phyloP scores from a whole-genome alignment of 140 eudicot species.

The Anethum foeniculum region DNA sequence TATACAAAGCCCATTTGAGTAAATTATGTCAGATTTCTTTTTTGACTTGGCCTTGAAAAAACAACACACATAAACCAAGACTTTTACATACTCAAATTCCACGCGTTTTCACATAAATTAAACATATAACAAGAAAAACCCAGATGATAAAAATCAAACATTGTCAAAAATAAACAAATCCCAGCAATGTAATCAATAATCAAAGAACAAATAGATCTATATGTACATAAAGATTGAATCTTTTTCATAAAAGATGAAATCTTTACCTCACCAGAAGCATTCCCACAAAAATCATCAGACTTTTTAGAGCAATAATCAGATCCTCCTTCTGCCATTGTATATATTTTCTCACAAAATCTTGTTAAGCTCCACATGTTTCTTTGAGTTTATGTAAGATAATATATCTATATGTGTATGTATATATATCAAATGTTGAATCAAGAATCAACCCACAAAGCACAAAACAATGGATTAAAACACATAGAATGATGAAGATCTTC shows the following conservation, averaged over 20 bases:
- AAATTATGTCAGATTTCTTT: background rate
- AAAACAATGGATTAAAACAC: background rate
- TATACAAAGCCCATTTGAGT: background rate
- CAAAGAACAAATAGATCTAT: conserved; percentile 11
- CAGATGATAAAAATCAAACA: background rate
- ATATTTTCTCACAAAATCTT: conserved; percentile 43
- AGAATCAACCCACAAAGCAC: background rate
- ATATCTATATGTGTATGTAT: background rate
- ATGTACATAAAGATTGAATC: background rate
- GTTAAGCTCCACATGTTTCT: conserved; percentile 29
- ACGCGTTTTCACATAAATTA: background rate
- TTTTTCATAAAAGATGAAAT: background rate
- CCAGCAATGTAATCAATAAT: conserved; percentile 8
- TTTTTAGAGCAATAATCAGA: conserved; percentile 85
- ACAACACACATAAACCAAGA: background rate
- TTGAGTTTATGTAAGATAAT: background rate
- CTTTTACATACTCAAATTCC: background rate
- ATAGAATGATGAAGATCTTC: background rate
- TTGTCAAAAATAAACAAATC: background rate
- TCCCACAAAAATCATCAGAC: conserved; percentile 66
- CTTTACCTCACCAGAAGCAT: conserved; percentile 55
- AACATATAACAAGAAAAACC: background rate
- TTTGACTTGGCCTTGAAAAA: background rate
- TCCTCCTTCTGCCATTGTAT: conserved; percentile 75
- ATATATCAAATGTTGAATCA: background rate